Conservation (phyloP, 2,329 filamentous ascomycete genomes). For the Colletotrichum sp. region DNA sequence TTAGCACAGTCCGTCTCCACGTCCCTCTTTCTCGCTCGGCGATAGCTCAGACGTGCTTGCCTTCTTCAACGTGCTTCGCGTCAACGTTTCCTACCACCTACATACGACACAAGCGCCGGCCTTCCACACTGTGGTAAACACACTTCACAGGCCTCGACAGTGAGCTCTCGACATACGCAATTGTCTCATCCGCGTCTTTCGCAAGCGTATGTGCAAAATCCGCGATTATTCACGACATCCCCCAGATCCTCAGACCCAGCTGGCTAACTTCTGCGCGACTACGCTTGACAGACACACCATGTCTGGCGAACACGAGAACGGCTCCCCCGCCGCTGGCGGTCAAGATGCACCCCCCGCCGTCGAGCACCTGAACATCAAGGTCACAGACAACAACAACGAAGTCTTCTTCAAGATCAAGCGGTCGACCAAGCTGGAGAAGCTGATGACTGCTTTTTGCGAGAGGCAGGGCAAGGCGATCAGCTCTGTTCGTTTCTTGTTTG, state of each 20-base stretch:
- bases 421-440: conserved; percentile 92
- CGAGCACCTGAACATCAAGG: conserved; percentile 98
- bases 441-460: conserved; percentile 98
- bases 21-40: background rate
- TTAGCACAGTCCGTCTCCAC: background rate
- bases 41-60: background rate
- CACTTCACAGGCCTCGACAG: background rate
- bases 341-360: conserved; percentile 51
- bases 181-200: background rate
- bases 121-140: background rate
- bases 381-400: conserved; percentile 99
- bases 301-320: conserved; percentile 58
- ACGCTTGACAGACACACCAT: conserved; percentile 37
- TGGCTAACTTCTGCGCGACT: background rate
- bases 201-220: background rate
- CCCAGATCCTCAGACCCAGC: background rate
- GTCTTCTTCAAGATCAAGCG: conserved; percentile 99
- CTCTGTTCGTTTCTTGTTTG: conserved; percentile 93
- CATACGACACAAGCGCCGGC: background rate
- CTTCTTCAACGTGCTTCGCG: background rate
- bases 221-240: background rate
- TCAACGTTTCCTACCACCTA: background rate
- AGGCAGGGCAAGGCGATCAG: conserved; percentile 86
- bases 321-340: conserved; percentile 41
- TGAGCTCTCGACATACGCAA: background rate